Conservation (phyloP, 2,329 filamentous ascomycete genomes). For the Metarhizium guizhouense region DNA sequence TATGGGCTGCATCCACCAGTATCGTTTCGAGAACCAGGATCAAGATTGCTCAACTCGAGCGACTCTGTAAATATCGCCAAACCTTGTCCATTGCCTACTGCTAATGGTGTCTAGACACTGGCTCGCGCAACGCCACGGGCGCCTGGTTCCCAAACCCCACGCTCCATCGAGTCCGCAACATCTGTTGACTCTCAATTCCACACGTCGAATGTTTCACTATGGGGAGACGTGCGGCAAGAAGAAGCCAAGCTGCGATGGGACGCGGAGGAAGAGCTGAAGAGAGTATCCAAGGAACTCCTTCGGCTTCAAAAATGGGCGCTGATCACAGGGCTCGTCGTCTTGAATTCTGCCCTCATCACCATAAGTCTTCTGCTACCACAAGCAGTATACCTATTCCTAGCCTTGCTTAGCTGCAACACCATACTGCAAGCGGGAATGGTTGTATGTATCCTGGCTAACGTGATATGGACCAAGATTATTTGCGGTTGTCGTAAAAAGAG, state of each 20-base stretch:
- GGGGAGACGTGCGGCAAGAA: conserved; percentile 26
- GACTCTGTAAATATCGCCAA: conserved; percentile 17
- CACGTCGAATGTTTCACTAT: conserved; percentile 26
- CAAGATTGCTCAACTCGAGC: conserved; percentile 13
- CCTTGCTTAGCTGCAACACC: conserved; percentile 37
- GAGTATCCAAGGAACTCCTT: conserved; percentile 27
- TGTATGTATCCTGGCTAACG: conserved; percentile 24
- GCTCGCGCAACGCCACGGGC: conserved; percentile 13
- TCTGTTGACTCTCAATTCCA: conserved; percentile 15
- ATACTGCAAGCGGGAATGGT: conserved; percentile 34
- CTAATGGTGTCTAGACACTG: conserved; percentile 19
- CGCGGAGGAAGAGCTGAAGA: conserved; percentile 28
- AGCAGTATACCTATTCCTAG: conserved; percentile 33
- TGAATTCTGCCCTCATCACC: conserved; percentile 28
- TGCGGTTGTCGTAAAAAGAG: conserved; percentile 21
- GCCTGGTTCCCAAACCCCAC: conserved; percentile 19
- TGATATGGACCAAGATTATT: conserved; percentile 20
- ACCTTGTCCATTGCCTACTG: not conserved
- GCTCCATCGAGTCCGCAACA: conserved; percentile 11
- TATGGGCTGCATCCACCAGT: conserved; percentile 6
- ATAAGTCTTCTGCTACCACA: conserved; percentile 28
- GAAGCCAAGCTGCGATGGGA: conserved; percentile 31
- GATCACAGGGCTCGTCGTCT: conserved; percentile 22
- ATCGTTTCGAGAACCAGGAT: conserved; percentile 8
- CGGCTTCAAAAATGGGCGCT: conserved; percentile 30